Conservation (phyloP, 495 filamentous ascomycete genomes). For the Penicillium argentinense region DNA sequence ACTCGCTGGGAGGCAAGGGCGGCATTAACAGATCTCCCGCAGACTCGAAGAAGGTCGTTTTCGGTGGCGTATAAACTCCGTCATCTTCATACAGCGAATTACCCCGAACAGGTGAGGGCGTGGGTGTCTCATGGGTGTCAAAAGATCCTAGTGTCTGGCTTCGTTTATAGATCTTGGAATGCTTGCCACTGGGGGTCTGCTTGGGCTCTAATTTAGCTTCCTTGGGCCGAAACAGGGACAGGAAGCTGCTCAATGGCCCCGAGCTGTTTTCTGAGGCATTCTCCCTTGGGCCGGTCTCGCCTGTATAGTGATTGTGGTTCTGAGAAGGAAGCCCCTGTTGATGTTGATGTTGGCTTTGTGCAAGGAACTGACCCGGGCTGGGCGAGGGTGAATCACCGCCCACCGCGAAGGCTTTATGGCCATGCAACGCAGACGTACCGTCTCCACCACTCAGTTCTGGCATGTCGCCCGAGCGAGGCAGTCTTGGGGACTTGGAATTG, state of each 20-base stretch:
- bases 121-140: constrained; percentile 31
- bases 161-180: constrained; percentile 71
- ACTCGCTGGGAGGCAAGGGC: constrained; percentile 76
- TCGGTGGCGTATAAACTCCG: constrained; percentile 68
- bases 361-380: constrained; percentile 21
- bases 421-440: constrained; percentile 8
- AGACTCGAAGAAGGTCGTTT: constrained; percentile 91
- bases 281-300: constrained; percentile 9
- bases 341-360: constrained; percentile 3
- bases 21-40: constrained; percentile 91
- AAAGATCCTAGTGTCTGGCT: constrained; percentile 67
- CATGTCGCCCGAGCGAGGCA: constrained; percentile 25
- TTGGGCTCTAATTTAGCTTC: constrained; percentile 23
- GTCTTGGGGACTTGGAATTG: constrained; percentile 58
- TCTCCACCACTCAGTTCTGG: constrained; percentile 27
- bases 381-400: constrained; percentile 17
- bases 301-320: constrained; percentile 5
- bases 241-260: constrained; percentile 57
- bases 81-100: constrained; percentile 42
- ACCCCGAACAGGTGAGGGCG: constrained; percentile 35
- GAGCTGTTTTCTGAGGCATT: constrained; percentile 14
- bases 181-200: constrained; percentile 39
- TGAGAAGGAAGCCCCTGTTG: too few species aligned
- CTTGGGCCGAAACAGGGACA: constrained; percentile 62
- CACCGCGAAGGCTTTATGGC: neutral